A percentile compares a stretch with the other conserved stretches of the same genome.
Conservation (phyloP, 768 basidiomycete genomes). For the Suillus subaureus region DNA sequence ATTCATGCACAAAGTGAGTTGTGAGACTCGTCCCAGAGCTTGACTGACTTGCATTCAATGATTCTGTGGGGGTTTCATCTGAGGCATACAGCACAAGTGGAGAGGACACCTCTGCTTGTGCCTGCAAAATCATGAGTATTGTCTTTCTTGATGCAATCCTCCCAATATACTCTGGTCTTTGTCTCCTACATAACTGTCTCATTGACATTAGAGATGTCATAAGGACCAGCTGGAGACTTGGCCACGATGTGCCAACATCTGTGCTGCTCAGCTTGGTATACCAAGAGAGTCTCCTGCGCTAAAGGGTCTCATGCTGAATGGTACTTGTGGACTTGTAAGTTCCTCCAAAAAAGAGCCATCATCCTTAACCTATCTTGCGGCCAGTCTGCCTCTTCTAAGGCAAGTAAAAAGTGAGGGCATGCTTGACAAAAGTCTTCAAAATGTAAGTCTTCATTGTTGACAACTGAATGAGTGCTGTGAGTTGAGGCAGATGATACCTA, state of each 20-base stretch:
- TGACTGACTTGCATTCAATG: too few species aligned
- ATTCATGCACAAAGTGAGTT: too few species aligned
- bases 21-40: too few species aligned
- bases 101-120: background rate
- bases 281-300: background rate
- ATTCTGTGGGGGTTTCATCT: background rate
- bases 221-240: background rate
- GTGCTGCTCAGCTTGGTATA: background rate
- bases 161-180: background rate
- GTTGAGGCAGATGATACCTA: background rate
- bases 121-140: background rate
- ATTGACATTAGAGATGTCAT: background rate
- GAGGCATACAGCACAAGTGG: background rate
- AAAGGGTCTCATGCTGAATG: fast-evolving
- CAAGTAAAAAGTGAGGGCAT: fast-evolving
- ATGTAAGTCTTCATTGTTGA: background rate
- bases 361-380: background rate
- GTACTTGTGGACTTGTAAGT: background rate
- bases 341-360: background rate
- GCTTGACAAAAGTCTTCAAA: background rate
- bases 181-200: background rate
- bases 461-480: fast-evolving
- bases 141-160: background rate
- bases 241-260: background rate
- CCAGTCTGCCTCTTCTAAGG: background rate